A percentile compares a stretch with the other conserved stretches of the same genome.
Evolutionary conservation across 2,329 filamentous ascomycete genomes (phyloP).

Genomic region (Penicillium sp.): DNA sequence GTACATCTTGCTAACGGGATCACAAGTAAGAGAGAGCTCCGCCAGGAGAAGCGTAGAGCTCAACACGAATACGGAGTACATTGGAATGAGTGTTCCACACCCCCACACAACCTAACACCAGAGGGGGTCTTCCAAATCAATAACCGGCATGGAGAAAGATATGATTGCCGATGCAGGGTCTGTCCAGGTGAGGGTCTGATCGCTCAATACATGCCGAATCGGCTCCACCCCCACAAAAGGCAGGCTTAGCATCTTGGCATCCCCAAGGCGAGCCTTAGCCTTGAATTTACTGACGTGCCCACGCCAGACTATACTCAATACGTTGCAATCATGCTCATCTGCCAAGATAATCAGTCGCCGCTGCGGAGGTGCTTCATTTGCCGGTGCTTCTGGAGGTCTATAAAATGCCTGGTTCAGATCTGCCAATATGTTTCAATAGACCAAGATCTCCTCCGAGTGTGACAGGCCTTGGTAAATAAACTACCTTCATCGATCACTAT

Average conservation of each 20-base stretch:
- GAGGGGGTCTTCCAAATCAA: background rate
- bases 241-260: background rate
- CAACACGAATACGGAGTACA: too few species aligned
- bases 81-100: background rate
- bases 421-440: background rate
- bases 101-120: background rate
- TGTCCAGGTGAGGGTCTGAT: background rate
- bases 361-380: background rate
- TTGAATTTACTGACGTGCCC: background rate
- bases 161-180: background rate
- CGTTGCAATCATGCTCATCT: background rate
- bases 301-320: background rate
- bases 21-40: too few species aligned
- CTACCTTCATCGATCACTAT: background rate
- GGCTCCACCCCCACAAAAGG: conserved; percentile 1
- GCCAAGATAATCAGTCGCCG: conserved; percentile 8
- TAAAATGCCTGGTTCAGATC: background rate
- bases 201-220: background rate
- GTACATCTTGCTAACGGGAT: too few species aligned
- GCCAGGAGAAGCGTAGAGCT: too few species aligned
- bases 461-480: too few species aligned
- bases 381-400: background rate
- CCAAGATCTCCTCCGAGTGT: background rate
- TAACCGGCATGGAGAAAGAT: background rate
- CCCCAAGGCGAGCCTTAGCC: background rate